Conservation (phyloP, 306 rosid genomes). For the Dryas alaskensis region DNA sequence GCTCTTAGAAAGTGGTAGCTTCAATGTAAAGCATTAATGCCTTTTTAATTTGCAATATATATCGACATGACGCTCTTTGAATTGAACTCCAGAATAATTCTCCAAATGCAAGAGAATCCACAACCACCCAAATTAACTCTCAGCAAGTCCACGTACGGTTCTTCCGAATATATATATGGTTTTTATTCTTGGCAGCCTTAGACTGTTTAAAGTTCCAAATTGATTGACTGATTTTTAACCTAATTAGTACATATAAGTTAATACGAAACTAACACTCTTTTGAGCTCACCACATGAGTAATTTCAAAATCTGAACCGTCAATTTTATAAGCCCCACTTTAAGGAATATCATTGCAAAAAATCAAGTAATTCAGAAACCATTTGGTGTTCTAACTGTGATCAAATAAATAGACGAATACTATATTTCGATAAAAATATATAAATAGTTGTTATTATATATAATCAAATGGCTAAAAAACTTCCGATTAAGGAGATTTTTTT, state of each 20-base stretch:
- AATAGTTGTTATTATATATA: too few species aligned
- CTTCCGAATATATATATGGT: background rate
- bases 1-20: slow-evolving; percentile 2
- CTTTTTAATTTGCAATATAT: background rate
- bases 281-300: too few species aligned
- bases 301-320: too few species aligned
- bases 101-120: slow-evolving; percentile 10
- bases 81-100: slow-evolving; percentile 21
- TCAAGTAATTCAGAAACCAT: too few species aligned
- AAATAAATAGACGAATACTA: too few species aligned
- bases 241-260: background rate
- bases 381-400: too few species aligned
- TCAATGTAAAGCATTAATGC: slow-evolving; percentile 23
- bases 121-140: background rate
- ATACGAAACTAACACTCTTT: too few species aligned
- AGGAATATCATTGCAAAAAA: too few species aligned
- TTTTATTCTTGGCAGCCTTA: background rate
- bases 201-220: slow-evolving; percentile 4
- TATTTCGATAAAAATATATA: too few species aligned
- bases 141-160: background rate
- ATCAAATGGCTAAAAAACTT: too few species aligned
- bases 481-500: too few species aligned
- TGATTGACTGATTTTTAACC: background rate
- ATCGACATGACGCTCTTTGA: background rate
- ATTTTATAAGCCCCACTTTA: too few species aligned